A percentile compares a stretch with the other conserved stretches of the same genome.
phyloP scores from a whole-genome alignment of 306 rosid species.

The Gillenia trifoliata region DNA sequence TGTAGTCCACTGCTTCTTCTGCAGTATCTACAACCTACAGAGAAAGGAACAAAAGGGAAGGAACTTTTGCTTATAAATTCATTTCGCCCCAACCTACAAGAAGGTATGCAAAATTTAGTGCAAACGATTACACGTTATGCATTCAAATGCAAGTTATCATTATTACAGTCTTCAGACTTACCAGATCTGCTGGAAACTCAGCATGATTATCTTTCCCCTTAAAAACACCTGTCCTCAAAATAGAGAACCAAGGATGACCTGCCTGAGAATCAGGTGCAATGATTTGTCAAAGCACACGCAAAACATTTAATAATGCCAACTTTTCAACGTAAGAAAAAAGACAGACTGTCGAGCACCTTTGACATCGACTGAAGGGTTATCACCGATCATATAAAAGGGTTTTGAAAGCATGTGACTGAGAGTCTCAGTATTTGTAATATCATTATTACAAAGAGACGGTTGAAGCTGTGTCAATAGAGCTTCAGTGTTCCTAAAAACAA shows the following conservation, averaged over 20 bases:
- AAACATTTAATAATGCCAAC: background rate
- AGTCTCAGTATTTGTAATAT: background rate
- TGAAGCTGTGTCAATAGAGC: constrained; percentile 11
- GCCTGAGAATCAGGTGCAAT: constrained; percentile 6
- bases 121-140: background rate
- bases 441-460: background rate
- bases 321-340: background rate
- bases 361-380: constrained; percentile 26
- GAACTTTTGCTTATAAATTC: no score
- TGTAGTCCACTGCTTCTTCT: constrained; percentile 37
- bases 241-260: constrained; percentile 29
- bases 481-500: constrained; percentile 21
- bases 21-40: constrained; percentile 35
- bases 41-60: background rate
- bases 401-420: constrained; percentile 7
- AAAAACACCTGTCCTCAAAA: constrained; percentile 27
- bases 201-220: constrained; percentile 25
- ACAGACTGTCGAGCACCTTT: constrained; percentile 25
- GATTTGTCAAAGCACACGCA: background rate
- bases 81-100: no score
- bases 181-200: constrained; percentile 37
- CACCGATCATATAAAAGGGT: constrained; percentile 30
- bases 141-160: background rate
- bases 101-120: background rate
- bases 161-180: background rate